These are phyloP conservation scores for Davidsoniella australis DNA, from an alignment of 2,329 filamentous ascomycete species.

Conservation along the genomic window DNA sequence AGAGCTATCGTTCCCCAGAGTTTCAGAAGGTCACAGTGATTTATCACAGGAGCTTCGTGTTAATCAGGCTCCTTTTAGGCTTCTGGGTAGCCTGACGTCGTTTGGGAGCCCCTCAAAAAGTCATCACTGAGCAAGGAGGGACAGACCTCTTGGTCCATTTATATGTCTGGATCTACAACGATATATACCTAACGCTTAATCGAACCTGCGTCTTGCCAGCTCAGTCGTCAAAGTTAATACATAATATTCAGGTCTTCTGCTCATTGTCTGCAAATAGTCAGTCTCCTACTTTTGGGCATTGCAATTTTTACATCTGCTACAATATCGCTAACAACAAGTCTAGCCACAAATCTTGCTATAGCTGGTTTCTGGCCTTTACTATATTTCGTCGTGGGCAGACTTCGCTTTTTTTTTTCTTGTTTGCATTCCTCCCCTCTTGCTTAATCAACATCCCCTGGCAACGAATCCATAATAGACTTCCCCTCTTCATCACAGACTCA, in stretches of 20 bases:
- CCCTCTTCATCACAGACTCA: neutral
- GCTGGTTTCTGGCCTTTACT: conserved; percentile 7
- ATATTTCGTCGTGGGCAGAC: neutral
- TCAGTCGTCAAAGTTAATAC: too few species aligned
- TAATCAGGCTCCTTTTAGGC: too few species aligned
- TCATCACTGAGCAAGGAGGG: neutral
- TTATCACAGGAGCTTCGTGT: neutral
- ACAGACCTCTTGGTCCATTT: neutral
- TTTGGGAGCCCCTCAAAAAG: too few species aligned
- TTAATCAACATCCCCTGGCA: conserved; percentile 1
- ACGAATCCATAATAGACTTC: neutral
- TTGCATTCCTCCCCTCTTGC: conserved; percentile 1
- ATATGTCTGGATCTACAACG: too few species aligned
- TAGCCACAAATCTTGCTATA: neutral
- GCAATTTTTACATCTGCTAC: too few species aligned
- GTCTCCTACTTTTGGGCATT: too few species aligned
- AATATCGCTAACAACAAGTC: too few species aligned
- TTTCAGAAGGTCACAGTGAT: conserved; percentile 8
- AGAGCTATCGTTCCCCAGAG: neutral
- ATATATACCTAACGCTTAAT: too few species aligned
- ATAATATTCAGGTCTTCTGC: too few species aligned
- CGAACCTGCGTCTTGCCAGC: too few species aligned
- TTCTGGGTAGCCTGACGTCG: too few species aligned
- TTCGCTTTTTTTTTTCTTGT: neutral
- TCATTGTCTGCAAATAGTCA: too few species aligned